Evolutionary conservation across 176 grass and related monocot genomes (phyloP).

Genomic region (Zizania latifolia): DNA sequence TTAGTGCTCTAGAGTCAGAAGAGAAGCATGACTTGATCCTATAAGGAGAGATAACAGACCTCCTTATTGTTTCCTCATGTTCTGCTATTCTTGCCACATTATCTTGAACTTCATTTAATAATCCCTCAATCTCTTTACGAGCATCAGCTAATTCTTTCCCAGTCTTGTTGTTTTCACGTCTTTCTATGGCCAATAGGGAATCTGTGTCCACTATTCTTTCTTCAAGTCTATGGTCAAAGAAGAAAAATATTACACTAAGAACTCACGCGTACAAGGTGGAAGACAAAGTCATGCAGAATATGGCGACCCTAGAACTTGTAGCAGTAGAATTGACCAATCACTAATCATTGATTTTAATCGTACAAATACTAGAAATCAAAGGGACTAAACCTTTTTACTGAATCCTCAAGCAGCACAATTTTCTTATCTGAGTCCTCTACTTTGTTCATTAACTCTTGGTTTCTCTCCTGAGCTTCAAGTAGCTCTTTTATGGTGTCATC

Average conservation of each 20-base stretch:
- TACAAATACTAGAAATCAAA: constrained; percentile 20
- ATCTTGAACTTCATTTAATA: constrained; percentile 45
- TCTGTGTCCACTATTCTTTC: constrained; percentile 42
- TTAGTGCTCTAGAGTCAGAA: constrained; percentile 30
- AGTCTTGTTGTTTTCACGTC: constrained; percentile 41
- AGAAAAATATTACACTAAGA: constrained; percentile 30
- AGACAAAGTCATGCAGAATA: background rate
- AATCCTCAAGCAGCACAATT: constrained; percentile 41
- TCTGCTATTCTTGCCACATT: constrained; percentile 37
- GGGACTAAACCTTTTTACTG: constrained; percentile 48
- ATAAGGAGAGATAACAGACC: constrained; percentile 44
- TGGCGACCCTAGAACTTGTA: constrained; percentile 12
- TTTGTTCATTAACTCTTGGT: constrained; percentile 31
- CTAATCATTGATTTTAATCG: constrained; percentile 7
- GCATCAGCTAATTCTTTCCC: constrained; percentile 49
- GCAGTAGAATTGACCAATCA: constrained; percentile 2
- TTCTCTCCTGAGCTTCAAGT: constrained; percentile 36
- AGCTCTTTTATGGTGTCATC: constrained; percentile 39
- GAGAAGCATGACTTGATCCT: constrained; percentile 17
- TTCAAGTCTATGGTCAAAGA: constrained; percentile 50
- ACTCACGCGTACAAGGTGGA: background rate
- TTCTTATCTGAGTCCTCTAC: constrained; percentile 38
- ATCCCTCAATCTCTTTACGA: constrained; percentile 41
- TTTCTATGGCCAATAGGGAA: constrained; percentile 55
- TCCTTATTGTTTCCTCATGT: constrained; percentile 42